Percentiles rank a stretch among this genome's conserved stretches.
These are phyloP conservation scores for Xylariaceae sp. DNA, from an alignment of 2,329 filamentous ascomycete genomes.

Conservation along the genomic window DNA sequence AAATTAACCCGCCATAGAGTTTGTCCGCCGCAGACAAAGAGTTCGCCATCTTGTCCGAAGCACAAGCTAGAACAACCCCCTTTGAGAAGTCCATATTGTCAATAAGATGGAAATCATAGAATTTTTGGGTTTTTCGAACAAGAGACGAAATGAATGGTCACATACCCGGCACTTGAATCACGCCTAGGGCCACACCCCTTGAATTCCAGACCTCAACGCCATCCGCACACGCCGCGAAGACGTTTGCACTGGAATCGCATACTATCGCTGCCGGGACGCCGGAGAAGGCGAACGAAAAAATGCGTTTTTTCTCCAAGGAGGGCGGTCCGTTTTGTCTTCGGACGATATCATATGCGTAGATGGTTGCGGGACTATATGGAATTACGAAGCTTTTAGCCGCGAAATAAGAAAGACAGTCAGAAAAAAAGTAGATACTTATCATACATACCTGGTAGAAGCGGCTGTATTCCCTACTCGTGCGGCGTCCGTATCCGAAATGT, in stretches of 20 bases:
- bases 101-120: background rate
- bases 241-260: slow-evolving; percentile 39
- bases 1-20: slow-evolving; percentile 40
- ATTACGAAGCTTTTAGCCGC: background rate
- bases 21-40: slow-evolving; percentile 45
- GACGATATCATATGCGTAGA: slow-evolving; percentile 46
- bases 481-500: slow-evolving; percentile 39
- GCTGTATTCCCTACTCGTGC: slow-evolving; percentile 27
- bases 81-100: slow-evolving; percentile 9
- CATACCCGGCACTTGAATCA: slow-evolving; percentile 35
- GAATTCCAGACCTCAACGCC: slow-evolving; percentile 46
- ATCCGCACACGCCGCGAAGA: slow-evolving; percentile 44
- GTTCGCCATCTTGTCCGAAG: slow-evolving; percentile 37
- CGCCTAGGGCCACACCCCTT: slow-evolving; percentile 40
- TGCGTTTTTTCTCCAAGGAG: slow-evolving; percentile 43
- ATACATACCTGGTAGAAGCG: slow-evolving; percentile 28
- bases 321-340: slow-evolving; percentile 30
- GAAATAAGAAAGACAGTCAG: background rate
- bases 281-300: slow-evolving; percentile 46
- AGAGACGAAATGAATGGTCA: background rate
- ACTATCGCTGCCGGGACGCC: slow-evolving; percentile 41
- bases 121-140: background rate
- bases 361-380: slow-evolving; percentile 30
- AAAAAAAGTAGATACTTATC: background rate
- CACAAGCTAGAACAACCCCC: slow-evolving; percentile 41